phyloP scores from a whole-genome alignment of 768 basidiomycete species.

The Pleurotus platypus region DNA sequence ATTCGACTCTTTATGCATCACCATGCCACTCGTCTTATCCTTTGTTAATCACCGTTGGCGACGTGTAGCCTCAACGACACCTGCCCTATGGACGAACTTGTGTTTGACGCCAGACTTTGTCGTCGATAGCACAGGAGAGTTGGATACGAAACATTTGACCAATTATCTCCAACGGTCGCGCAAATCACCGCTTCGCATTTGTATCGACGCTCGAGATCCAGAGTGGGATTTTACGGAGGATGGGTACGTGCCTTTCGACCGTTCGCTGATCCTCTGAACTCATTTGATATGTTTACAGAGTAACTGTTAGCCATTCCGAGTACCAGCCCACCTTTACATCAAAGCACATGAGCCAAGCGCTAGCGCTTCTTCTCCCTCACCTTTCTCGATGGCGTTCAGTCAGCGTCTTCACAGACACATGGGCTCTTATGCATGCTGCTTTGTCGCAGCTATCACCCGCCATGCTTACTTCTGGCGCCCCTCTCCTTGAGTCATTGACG shows the following conservation, averaged over 20 bases:
- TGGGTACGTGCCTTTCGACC: conserved; percentile 28
- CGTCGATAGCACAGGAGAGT: conserved; percentile 5
- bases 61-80: conserved; percentile 40
- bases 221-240: conserved; percentile 56
- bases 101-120: conserved; percentile 37
- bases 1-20: conserved; percentile 38
- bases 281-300: conserved; percentile 10
- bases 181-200: conserved; percentile 47
- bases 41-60: conserved; percentile 54
- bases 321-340: conserved; percentile 36
- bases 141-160: conserved; percentile 35
- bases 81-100: conserved; percentile 53
- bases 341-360: conserved; percentile 40
- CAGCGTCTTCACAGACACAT: conserved; percentile 51
- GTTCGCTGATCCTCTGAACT: neutral
- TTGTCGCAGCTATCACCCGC: conserved; percentile 39
- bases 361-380: conserved; percentile 49
- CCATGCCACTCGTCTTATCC: conserved; percentile 41
- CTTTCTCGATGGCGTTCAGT: conserved; percentile 50
- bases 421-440: conserved; percentile 55
- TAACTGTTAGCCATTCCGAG: conserved; percentile 23
- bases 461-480: conserved; percentile 31
- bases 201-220: conserved; percentile 56
- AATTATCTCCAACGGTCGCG: conserved; percentile 44
- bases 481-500: conserved; percentile 43